Base-by-base conservation (phyloP, 2,329 filamentous ascomycete genomes). In the Botrytis fabae region DNA sequence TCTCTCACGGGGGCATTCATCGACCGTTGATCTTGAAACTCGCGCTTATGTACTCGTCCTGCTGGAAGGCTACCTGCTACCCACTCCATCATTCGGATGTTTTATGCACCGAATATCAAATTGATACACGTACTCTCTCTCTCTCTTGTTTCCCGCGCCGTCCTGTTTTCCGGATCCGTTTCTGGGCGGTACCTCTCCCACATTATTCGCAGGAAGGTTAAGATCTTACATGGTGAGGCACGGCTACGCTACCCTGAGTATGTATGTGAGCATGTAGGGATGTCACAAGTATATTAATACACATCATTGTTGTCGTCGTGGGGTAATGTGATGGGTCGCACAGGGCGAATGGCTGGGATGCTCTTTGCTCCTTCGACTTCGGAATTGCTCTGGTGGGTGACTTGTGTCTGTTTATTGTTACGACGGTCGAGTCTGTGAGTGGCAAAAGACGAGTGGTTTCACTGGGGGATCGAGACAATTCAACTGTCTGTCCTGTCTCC, bases 1-100 rank as follows among this genome's bases (percentile, higher is more conserved):
- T 62, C 44, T 28, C 40, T 20, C 38, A 10, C 66, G 59, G 14
- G 65, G 18, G 28, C 20, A 35, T 28, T 28, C 66, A 46, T 44
- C 16, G 35, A 44, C 28, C 59, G 40, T 48, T n/a, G 38, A 59
- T 72, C 48, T 18, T 72, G 70, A 72, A 72, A 72, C 70, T 68
- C 70, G 70, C 70, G 70, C 70, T 51, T 60, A 60, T 46, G 48
- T 70, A 32, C 57, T 42, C 38, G 38, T 8, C 5, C 35, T 40
- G 40, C 44, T 42, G 51, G 28, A 18, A 57, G 51, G 51, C n/a
- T 66, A 10, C 42, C 22, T 6, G 7, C 35, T 38, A 38, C 48
- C 28, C 14, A 51, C 32, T 66, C 46, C 63, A 66, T 51, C n/a
- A 40, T 40, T 61, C 59, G 59, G 35, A 61, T n/a, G 59, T n/a